Base-by-base conservation (phyloP, 805 yeast genomes). In the Starmerella bombi region DNA sequence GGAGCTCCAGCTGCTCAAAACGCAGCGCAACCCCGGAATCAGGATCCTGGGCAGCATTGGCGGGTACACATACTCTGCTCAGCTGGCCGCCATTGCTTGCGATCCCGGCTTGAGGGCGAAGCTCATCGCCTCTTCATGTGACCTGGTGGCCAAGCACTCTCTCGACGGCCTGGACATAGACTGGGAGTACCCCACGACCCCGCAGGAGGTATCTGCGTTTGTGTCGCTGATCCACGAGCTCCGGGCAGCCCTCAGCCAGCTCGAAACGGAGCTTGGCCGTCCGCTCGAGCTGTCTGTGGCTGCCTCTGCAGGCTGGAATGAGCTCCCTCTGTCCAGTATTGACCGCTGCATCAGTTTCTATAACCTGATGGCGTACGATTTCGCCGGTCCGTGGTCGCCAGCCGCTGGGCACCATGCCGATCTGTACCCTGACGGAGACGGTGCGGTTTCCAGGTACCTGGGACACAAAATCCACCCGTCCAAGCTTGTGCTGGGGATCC, bases 101-200 rank as follows among this genome's bases (percentile, higher is more conserved):
- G 67, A 71, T 18, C 56, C 61, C 0, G 38, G 33, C 1, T 62
- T 60, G 35, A 46, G 76, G 6, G 53, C 56, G 1, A 55, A 32
- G 0, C 82, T 86, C 56, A 70, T 75, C 2, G 37, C 53, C 1
- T 65, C 78, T 0, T 62, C 75, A 1, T 63, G 72, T 0, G 56
- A 59, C 0, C 58, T 71, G 19, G 64, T 83, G 56, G 41, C 58
- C 2, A 59, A 66, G 19, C 71, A 72, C 54, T 77, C 80, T 0
- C 76, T 91, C 53, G 96, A 91, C 57, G 97, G 98, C 0, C 63
- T 88, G 34, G 97, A 91, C 58, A 62, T 88, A 22, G 98, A 88
- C 60, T 88, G 95, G 95, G 98, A 88, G 59, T 88, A 76, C 53
- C 94, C 95, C 0, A 55, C 59, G 6, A 64, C 57, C 32, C 52